These are phyloP conservation scores for Boletus pseudopeckii DNA, from an alignment of 768 basidiomycete genomes.

Conservation along the genomic window DNA sequence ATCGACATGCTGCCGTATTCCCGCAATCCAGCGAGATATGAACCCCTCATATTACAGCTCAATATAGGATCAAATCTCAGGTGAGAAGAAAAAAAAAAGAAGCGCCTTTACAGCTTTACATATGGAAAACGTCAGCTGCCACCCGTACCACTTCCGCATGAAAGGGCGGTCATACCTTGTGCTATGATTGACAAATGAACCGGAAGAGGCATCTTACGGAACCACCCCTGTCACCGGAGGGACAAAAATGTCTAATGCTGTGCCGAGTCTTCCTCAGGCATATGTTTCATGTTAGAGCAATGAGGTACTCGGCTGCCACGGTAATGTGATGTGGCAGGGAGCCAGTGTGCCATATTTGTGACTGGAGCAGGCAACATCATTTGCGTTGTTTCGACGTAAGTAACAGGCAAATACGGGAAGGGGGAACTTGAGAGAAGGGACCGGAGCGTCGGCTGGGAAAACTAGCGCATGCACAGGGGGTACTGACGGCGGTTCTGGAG, in stretches of 20 bases:
- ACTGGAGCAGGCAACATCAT: background rate
- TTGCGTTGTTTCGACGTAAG: background rate
- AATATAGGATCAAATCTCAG: conserved; percentile 13
- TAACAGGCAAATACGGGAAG: background rate
- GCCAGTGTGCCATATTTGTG: background rate
- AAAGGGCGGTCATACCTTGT: background rate
- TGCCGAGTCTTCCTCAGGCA: conserved; percentile 9
- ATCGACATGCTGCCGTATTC: conserved; percentile 10
- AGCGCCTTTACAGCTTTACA: conserved; percentile 5
- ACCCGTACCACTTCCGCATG: conserved; percentile 5
- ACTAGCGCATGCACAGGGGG: background rate
- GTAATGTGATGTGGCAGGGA: background rate
- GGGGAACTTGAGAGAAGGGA: background rate
- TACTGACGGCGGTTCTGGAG: background rate
- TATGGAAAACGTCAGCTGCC: conserved; percentile 8
- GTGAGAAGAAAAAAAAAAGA: conserved; percentile 3
- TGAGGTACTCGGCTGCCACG: conserved; percentile 4
- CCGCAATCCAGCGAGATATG: conserved; percentile 4
- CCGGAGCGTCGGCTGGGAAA: background rate
- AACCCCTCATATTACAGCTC: conserved; percentile 5
- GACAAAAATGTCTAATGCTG: conserved; percentile 24
- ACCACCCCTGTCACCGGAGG: conserved; percentile 16
- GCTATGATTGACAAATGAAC: background rate
- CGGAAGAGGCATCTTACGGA: conserved; percentile 19
- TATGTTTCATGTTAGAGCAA: conserved; percentile 9